Evolutionary conservation across 1,284 basidiomycete genomes (phyloP).

Genomic region (Athelia sp.): DNA sequence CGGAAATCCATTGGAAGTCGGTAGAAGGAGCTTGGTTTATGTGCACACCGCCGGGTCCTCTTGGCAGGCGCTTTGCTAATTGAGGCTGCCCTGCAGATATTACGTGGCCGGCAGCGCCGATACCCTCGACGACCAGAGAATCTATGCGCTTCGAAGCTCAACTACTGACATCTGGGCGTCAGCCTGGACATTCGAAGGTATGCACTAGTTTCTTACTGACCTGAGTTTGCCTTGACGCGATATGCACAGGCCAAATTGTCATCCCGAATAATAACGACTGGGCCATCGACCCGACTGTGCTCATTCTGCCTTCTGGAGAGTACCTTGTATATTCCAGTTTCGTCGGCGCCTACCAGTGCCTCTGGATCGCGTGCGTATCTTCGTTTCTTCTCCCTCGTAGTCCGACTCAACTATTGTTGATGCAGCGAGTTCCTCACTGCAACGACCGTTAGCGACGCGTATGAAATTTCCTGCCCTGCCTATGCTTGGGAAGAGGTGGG

Average conservation of each 20-base stretch:
- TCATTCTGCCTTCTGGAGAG: background rate
- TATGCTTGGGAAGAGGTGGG: background rate
- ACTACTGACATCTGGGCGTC: slow-evolving; percentile 1
- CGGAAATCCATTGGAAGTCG: background rate
- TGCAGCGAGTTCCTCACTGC: background rate
- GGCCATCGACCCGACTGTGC: background rate
- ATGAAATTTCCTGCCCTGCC: background rate
- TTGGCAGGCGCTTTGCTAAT: too few species aligned
- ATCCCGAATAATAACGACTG: background rate
- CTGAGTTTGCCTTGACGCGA: background rate
- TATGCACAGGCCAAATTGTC: background rate
- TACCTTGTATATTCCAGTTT: slow-evolving; percentile 1
- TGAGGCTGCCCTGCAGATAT: background rate
- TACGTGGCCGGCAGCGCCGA: background rate
- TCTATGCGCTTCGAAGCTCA: background rate
- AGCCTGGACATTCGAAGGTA: background rate
- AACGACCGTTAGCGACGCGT: background rate
- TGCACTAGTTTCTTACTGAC: background rate
- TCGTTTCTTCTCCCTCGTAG: background rate
- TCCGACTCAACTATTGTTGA: background rate
- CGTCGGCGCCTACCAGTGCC: background rate
- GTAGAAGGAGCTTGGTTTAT: slow-evolving; percentile 1
- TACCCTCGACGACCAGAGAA: background rate
- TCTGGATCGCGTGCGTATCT: background rate
- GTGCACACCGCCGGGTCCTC: background rate